Evolutionary conservation across 176 grass and related monocot species (phyloP).

Genomic region (Elaeis guineensis): DNA sequence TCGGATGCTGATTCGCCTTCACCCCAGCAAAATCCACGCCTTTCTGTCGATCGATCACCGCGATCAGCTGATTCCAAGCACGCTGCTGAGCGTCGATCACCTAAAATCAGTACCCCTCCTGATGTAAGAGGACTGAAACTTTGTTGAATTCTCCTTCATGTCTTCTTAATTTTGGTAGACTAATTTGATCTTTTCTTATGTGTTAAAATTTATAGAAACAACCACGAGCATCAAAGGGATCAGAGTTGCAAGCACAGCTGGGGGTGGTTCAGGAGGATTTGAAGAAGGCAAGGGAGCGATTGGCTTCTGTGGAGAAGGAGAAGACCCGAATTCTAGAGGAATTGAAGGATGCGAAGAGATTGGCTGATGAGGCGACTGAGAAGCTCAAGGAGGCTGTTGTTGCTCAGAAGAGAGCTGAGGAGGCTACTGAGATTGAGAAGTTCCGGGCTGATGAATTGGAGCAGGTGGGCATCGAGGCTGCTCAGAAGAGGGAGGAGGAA

Average conservation of each 20-base stretch:
- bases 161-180: neutral
- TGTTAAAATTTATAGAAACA: constrained; percentile 46
- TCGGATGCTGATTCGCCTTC: constrained; percentile 63
- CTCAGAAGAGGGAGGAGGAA: constrained; percentile 55
- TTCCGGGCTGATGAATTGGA: constrained; percentile 86
- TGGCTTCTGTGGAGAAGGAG: constrained; percentile 52
- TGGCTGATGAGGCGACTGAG: constrained; percentile 49
- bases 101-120: constrained; percentile 61
- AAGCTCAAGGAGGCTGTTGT: constrained; percentile 77
- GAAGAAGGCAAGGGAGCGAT: constrained; percentile 69
- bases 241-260: constrained; percentile 55
- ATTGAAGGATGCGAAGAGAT: constrained; percentile 52
- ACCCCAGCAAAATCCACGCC: constrained; percentile 32
- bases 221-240: constrained; percentile 10
- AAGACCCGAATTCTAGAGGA: constrained; percentile 49
- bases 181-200: neutral
- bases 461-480: constrained; percentile 50
- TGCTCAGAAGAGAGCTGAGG: constrained; percentile 64
- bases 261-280: constrained; percentile 56
- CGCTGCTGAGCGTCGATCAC: constrained; percentile 55
- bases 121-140: constrained; percentile 44
- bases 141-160: too few relatives aligned
- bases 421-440: constrained; percentile 77
- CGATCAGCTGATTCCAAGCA: constrained; percentile 66
- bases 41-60: constrained; percentile 81